A percentile compares a stretch with the other conserved stretches of the same genome.
Conservation (phyloP, 2,329 filamentous ascomycete genomes). For the Colletotrichum spinosum region DNA sequence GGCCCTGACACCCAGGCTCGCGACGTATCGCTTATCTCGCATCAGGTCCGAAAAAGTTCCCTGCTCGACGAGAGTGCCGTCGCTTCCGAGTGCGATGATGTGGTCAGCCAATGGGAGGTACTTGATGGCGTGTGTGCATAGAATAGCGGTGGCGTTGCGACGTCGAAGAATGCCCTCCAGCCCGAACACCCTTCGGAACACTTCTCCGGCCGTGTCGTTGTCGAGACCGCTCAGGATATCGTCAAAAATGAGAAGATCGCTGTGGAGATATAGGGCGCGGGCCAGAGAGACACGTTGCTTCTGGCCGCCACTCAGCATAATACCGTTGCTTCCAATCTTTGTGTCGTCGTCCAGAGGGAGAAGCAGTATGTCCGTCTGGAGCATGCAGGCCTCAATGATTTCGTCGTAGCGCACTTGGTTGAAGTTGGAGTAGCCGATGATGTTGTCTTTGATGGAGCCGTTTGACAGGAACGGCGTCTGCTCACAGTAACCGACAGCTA, state of each 20-base stretch:
- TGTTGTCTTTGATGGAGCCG: conserved; percentile 41
- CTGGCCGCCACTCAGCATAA: conserved; percentile 50
- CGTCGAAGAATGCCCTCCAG: conserved; percentile 41
- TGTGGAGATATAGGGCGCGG: conserved; percentile 41
- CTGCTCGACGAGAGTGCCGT: conserved; percentile 57
- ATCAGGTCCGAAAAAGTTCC: conserved; percentile 48
- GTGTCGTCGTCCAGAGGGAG: conserved; percentile 47
- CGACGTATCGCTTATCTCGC: conserved; percentile 46
- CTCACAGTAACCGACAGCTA: conserved; percentile 47
- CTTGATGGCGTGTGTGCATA: conserved; percentile 47
- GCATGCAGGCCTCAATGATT: conserved; percentile 39
- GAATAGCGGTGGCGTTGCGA: conserved; percentile 23
- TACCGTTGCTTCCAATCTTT: conserved; percentile 47
- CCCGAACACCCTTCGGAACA: conserved; percentile 49
- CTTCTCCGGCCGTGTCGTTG: conserved; percentile 49
- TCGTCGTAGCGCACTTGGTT: conserved; percentile 39
- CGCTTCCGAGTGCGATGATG: conserved; percentile 57
- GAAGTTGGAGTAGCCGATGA: conserved; percentile 39
- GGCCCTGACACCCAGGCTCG: conserved; percentile 43
- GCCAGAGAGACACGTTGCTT: conserved; percentile 45
- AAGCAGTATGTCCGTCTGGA: conserved; percentile 36
- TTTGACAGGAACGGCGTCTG: conserved; percentile 44
- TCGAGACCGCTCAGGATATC: conserved; percentile 49
- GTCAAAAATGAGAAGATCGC: conserved; percentile 45
- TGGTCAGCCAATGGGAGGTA: conserved; percentile 54